Evolutionary conservation across 1,284 basidiomycete species (phyloP), one percentile per base, ranked within the genome.

Genomic region (Malassezia sympodialis): DNA sequence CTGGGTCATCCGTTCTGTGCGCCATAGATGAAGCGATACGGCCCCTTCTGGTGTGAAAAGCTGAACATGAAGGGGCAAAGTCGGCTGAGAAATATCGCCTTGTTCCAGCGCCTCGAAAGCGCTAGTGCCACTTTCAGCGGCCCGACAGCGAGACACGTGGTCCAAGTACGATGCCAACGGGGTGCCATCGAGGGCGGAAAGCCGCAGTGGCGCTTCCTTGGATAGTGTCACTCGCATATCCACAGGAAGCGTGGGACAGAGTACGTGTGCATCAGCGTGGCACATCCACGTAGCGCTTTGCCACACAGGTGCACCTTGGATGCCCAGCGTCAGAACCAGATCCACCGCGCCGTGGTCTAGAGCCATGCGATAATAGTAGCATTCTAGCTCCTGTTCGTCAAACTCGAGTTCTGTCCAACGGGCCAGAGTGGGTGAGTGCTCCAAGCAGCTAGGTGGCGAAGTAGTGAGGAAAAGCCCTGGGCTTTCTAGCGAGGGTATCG

Each of bases 201-300:
- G n/a, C 19, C n/a, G 28, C 17, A 34, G 27, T 14, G 47, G 53
- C 14, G 47, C 53, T 10, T 23, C 17, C 6, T 28, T 12, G 23
- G 27, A 14, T 4, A 24, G 23, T n/a, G 30, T 37, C 11, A 49
- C 23, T 5, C 32, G 27, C 30, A 39, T 39, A 49, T 55, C 53
- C 1, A 55, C 24, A 11, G 53, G 32, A 8, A 41, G 40, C 5
- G 37, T 19, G 17, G 53, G 52, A 28, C 52, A 53, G 5, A 49
- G 27, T 14, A 49, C 34, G 39, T 45, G 19, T 17, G 37, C 23
- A 19, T 37, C 27, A 14, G 34, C 15, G 11, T 35, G 21, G 21
- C 15, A 49, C 34, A 35, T 19, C 46, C 46, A 49, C 23, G 19
- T 32, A 32, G 27, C 46, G 23, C 12, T 23, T 39, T 39, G 34